These are phyloP conservation scores for Sicyos edulis DNA, from an alignment of 306 rosid species.

Conservation along the genomic window DNA sequence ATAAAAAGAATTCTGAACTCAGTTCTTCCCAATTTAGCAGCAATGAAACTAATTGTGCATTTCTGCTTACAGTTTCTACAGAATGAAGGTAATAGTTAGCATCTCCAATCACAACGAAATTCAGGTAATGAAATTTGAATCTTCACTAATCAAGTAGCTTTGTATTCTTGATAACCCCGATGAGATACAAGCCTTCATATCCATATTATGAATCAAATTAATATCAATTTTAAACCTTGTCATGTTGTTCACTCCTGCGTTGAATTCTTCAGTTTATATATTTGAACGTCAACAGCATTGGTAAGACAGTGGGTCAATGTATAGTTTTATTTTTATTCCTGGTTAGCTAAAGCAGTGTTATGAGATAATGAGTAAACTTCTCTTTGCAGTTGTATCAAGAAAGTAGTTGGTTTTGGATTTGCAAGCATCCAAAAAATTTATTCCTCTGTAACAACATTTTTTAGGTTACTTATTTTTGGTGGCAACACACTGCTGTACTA, in stretches of 20 bases:
- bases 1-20: not conserved
- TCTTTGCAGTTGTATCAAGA: not conserved
- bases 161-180: constrained; percentile 24
- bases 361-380: constrained; percentile 8
- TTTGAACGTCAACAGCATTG: not conserved
- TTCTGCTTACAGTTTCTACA: constrained; percentile 66
- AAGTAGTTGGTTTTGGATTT: constrained; percentile 25
- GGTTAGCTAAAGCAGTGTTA: not conserved
- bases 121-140: constrained; percentile 50
- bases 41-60: constrained; percentile 27
- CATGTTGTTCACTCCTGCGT: not conserved
- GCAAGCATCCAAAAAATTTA: constrained; percentile 13
- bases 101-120: constrained; percentile 78
- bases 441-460: not conserved
- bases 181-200: constrained; percentile 16
- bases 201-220: not conserved
- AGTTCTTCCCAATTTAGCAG: constrained; percentile 21
- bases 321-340: not conserved
- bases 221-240: not conserved
- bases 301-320: not conserved
- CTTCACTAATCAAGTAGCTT: constrained; percentile 22
- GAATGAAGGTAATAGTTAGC: constrained; percentile 72
- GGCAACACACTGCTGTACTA: not conserved
- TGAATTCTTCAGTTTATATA: not conserved
- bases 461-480: not conserved